Conservation (phyloP, 306 rosid species). For the Castanea mollissima region DNA sequence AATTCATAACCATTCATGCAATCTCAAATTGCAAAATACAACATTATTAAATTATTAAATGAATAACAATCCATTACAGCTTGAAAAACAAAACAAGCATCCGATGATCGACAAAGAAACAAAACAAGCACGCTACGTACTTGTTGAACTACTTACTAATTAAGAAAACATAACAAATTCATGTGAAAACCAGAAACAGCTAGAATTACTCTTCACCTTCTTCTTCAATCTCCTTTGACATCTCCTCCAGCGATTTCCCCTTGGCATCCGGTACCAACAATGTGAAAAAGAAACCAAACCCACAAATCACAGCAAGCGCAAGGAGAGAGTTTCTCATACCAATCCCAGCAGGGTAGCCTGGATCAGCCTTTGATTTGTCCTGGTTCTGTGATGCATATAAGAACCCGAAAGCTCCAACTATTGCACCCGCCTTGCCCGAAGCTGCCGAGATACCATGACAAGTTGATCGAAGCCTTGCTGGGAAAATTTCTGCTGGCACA, state of each 20-base stretch:
- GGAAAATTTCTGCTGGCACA: slow-evolving; percentile 63
- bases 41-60: too few species aligned
- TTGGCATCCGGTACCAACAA: slow-evolving; percentile 63
- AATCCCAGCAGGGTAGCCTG: slow-evolving; percentile 42
- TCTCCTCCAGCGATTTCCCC: slow-evolving; percentile 56
- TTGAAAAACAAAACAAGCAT: too few species aligned
- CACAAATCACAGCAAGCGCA: slow-evolving; percentile 37
- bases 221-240: slow-evolving; percentile 47
- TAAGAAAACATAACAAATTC: too few species aligned
- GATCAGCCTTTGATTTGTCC: slow-evolving; percentile 32
- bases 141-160: too few species aligned
- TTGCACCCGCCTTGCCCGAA: slow-evolving; percentile 57
- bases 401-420: slow-evolving; percentile 61
- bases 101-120: too few species aligned
- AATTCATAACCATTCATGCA: too few species aligned
- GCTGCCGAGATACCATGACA: slow-evolving; percentile 73
- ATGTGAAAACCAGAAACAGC: background rate
- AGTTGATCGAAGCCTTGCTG: slow-evolving; percentile 57
- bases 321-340: slow-evolving; percentile 46
- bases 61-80: too few species aligned
- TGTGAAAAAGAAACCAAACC: slow-evolving; percentile 51
- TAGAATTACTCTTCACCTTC: slow-evolving; percentile 1
- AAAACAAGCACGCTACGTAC: too few species aligned
- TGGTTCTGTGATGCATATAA: slow-evolving; percentile 44
- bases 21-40: too few species aligned